These are phyloP conservation scores for Sideroxylon spinosum DNA, from an alignment of 179 eudicot genomes.

Conservation along the genomic window DNA sequence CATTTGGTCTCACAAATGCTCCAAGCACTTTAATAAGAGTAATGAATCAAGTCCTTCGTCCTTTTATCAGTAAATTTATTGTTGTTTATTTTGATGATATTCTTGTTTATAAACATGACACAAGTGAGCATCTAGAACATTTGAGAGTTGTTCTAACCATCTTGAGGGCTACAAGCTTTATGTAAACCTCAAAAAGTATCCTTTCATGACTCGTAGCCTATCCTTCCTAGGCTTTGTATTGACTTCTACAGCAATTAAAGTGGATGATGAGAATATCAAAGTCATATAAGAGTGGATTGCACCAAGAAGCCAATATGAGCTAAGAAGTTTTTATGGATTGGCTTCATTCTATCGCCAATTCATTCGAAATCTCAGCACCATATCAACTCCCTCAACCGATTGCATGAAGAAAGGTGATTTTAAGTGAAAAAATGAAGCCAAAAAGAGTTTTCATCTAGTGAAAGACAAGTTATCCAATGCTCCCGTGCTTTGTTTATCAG, in stretches of 20 bases:
- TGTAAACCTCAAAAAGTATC: neutral
- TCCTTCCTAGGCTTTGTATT: neutral
- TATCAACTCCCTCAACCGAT: neutral
- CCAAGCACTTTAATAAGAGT: too few species aligned
- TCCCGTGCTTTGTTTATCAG: neutral
- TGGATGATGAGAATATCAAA: neutral
- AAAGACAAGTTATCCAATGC: neutral
- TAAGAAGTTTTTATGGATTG: neutral
- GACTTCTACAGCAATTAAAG: neutral
- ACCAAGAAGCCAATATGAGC: neutral
- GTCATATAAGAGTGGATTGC: neutral
- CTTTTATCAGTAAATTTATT: too few species aligned
- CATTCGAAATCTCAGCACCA: constrained; percentile 2
- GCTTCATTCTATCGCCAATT: neutral
- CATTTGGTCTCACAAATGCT: neutral
- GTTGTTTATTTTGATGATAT: too few species aligned
- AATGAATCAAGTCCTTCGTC: too few species aligned
- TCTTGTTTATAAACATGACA: too few species aligned
- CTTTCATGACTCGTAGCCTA: neutral
- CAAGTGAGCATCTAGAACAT: too few species aligned
- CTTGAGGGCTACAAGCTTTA: neutral
- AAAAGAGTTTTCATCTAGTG: too few species aligned
- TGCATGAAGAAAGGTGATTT: neutral
- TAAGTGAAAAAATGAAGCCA: too few species aligned
- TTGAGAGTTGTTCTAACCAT: neutral